A percentile compares a stretch with the other conserved stretches of the same genome.
phyloP scores from a whole-genome alignment of 805 yeast species.

The Lipomyces anomalus region DNA sequence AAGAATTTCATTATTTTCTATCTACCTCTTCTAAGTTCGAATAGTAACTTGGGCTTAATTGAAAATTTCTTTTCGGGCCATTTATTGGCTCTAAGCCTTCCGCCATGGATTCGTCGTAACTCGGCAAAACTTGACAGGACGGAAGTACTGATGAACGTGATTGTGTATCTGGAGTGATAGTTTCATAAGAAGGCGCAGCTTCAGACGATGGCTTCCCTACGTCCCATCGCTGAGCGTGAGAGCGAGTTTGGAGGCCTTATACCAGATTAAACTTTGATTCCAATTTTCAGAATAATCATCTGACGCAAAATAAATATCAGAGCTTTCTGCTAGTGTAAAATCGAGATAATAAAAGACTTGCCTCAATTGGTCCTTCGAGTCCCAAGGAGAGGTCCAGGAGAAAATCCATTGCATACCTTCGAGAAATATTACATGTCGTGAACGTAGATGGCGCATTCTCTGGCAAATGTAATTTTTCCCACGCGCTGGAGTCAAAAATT shows the following conservation, averaged over 20 bases:
- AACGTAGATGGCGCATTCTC: constrained; percentile 50
- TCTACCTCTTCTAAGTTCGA: constrained; percentile 14
- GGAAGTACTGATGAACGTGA: too few species aligned
- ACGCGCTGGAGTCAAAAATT: constrained; percentile 5
- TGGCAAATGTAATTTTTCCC: constrained; percentile 32
- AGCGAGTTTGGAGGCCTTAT: constrained; percentile 17
- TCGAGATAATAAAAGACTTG: constrained; percentile 30
- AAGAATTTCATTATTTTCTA: constrained; percentile 8
- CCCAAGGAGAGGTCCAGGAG: too few species aligned
- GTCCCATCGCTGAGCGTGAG: too few species aligned
- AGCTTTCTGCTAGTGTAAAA: not conserved
- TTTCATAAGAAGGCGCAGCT: too few species aligned
- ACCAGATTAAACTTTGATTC: constrained; percentile 18
- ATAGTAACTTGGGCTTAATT: constrained; percentile 10
- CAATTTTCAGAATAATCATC: too few species aligned
- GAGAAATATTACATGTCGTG: constrained; percentile 48
- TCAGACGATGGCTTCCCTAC: too few species aligned
- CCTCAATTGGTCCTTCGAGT: too few species aligned
- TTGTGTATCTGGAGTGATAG: too few species aligned
- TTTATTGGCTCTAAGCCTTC: constrained; percentile 8
- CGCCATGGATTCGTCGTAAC: constrained; percentile 18
- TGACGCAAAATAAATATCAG: constrained; percentile 8
- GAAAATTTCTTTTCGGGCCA: constrained; percentile 16
- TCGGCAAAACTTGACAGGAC: too few species aligned
- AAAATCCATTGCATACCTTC: constrained; percentile 44